These are phyloP conservation scores for Fraxinus angustifolia DNA, from an alignment of 305 asterid genomes.

Conservation along the genomic window DNA sequence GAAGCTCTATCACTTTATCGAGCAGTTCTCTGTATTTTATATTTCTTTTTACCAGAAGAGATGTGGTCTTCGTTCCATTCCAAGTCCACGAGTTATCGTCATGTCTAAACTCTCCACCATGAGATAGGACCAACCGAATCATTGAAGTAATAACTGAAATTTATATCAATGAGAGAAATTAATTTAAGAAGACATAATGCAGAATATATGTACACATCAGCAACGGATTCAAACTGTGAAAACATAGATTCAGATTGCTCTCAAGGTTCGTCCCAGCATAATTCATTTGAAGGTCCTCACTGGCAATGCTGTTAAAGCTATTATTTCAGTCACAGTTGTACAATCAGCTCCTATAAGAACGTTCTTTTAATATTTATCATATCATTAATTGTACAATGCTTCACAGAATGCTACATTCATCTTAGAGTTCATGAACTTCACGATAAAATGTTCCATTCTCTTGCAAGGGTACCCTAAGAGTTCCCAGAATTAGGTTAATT, in stretches of 20 bases:
- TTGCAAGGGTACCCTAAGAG: neutral
- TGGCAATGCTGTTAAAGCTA: neutral
- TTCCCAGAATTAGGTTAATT: neutral
- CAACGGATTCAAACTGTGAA: neutral
- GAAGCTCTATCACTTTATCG: neutral
- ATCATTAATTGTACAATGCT: neutral
- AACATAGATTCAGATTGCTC: neutral
- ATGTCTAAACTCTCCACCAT: neutral
- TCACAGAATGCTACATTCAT: neutral
- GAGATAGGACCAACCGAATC: neutral
- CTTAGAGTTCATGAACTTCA: neutral
- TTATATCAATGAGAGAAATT: neutral
- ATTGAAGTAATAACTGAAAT: neutral
- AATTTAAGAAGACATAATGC: neutral
- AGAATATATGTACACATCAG: neutral
- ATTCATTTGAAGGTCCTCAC: neutral
- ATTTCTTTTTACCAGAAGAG: neutral
- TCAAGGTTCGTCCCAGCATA: neutral
- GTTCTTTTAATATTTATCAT: neutral
- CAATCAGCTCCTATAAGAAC: neutral
- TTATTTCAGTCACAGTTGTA: neutral
- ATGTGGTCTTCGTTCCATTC: conserved; percentile 2
- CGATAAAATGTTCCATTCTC: neutral
- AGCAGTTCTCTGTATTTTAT: neutral
- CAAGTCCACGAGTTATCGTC: neutral